Evolutionary conservation across 495 filamentous ascomycete species (phyloP).

Genomic region (Penicillium paradoxum): DNA sequence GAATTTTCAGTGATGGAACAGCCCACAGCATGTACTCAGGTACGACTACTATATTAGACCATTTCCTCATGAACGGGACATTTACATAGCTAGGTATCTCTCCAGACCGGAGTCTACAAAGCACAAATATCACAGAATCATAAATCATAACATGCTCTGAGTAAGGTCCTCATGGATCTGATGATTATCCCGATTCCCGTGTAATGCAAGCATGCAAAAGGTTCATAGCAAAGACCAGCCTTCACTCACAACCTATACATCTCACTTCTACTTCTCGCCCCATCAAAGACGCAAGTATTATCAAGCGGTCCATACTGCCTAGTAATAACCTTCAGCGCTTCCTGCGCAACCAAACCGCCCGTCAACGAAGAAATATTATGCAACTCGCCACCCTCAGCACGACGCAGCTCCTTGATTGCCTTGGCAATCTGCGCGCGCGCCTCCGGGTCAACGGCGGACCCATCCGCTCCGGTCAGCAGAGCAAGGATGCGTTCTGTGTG

Average conservation of each 20-base stretch:
- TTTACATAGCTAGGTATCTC: background rate
- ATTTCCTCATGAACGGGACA: background rate
- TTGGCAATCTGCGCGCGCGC: conserved; percentile 41
- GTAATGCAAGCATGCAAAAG: background rate
- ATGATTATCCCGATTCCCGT: background rate
- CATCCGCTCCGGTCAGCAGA: conserved; percentile 45
- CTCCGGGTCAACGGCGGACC: conserved; percentile 37
- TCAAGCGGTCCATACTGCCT: conserved; percentile 95
- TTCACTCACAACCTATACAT: conserved; percentile 45
- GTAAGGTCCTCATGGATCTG: background rate
- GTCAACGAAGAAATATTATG: conserved; percentile 91
- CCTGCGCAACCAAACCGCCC: conserved; percentile 90
- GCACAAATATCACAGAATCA: background rate
- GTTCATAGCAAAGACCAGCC: background rate
- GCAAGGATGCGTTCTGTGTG: conserved; percentile 41
- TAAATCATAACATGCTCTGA: conserved; percentile 1
- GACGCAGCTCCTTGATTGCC: conserved; percentile 60
- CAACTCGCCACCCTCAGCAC: conserved; percentile 79
- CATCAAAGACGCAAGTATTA: conserved; percentile 91
- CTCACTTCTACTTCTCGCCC: conserved; percentile 71
- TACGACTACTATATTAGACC: background rate
- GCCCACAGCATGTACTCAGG: no score
- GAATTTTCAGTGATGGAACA: background rate
- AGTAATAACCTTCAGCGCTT: conserved; percentile 93
- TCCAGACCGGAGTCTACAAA: background rate